A percentile compares a stretch with the other conserved stretches of the same genome.
phyloP scores from a whole-genome alignment of 1,139 yeast species.

The Saccharomycopsis hybrid region DNA sequence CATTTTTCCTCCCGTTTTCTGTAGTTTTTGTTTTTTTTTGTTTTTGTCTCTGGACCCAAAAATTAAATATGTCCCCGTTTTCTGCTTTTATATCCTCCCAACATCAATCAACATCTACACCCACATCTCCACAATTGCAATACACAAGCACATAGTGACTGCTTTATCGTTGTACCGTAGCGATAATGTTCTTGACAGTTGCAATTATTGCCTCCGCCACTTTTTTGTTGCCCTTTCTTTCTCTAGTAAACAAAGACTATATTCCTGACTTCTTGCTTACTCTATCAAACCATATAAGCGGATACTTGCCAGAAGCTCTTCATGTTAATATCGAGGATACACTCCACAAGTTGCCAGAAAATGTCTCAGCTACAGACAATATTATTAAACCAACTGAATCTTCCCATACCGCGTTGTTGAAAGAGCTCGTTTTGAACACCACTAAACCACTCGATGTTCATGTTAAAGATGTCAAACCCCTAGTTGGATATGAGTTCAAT shows the following conservation, averaged over 20 bases:
- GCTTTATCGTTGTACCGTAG: too few species aligned
- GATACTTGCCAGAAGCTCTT: slow-evolving; percentile 7
- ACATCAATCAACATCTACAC: too few species aligned
- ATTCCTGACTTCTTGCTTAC: slow-evolving; percentile 14
- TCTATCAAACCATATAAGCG: slow-evolving; percentile 7
- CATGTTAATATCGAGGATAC: neutral
- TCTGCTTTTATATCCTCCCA: too few species aligned
- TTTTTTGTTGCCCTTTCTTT: slow-evolving; percentile 18
- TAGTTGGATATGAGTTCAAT: neutral
- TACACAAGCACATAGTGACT: too few species aligned
- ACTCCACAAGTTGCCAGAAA: neutral
- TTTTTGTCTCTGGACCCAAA: too few species aligned
- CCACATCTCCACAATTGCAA: too few species aligned
- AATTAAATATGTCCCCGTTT: too few species aligned
- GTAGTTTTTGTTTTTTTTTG: too few species aligned
- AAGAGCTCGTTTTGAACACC: neutral
- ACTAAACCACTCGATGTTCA: neutral
- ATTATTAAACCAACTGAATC: neutral
- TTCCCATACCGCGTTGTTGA: neutral
- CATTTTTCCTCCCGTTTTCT: too few species aligned
- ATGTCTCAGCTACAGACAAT: neutral
- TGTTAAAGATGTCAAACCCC: neutral
- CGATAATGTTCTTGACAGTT: slow-evolving; percentile 17
- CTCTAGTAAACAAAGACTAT: slow-evolving; percentile 14
- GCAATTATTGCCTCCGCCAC: slow-evolving; percentile 16